phyloP scores from a whole-genome alignment of 331 rosid species.

The Phaseolus coccineus region DNA sequence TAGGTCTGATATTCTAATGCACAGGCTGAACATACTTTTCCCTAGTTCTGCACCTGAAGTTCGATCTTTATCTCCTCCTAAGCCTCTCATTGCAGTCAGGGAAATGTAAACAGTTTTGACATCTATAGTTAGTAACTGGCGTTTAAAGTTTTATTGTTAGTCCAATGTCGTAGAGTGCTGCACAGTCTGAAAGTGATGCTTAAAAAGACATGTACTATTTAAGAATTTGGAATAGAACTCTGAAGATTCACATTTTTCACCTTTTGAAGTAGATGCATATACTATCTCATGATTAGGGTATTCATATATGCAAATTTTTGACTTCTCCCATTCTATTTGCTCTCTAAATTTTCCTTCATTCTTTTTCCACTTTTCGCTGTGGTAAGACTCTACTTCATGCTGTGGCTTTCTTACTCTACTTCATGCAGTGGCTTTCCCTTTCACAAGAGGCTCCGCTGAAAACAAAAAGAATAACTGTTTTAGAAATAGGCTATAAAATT shows the following conservation, averaged over 20 bases:
- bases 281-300: constrained; percentile 1
- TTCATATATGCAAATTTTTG: not conserved
- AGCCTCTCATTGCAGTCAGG: constrained; percentile 57
- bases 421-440: not conserved
- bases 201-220: constrained; percentile 45
- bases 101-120: constrained; percentile 39
- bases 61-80: constrained; percentile 83
- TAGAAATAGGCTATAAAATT: not conserved
- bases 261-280: constrained; percentile 3
- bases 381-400: not conserved
- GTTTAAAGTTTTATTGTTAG: constrained; percentile 17
- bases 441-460: not conserved
- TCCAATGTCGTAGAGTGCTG: constrained; percentile 6
- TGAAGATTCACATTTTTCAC: not conserved
- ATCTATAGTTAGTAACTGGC: constrained; percentile 7
- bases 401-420: not conserved
- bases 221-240: constrained; percentile 33
- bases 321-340: not conserved
- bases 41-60: constrained; percentile 97
- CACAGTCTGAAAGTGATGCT: constrained; percentile 64
- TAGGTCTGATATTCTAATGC: constrained; percentile 89
- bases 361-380: not conserved
- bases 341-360: not conserved
- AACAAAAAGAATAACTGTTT: not conserved
- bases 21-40: constrained; percentile 86